phyloP scores from a whole-genome alignment of 2,329 filamentous ascomycete genomes.

The Ophiocordyceps camponoti-rufipedis region DNA sequence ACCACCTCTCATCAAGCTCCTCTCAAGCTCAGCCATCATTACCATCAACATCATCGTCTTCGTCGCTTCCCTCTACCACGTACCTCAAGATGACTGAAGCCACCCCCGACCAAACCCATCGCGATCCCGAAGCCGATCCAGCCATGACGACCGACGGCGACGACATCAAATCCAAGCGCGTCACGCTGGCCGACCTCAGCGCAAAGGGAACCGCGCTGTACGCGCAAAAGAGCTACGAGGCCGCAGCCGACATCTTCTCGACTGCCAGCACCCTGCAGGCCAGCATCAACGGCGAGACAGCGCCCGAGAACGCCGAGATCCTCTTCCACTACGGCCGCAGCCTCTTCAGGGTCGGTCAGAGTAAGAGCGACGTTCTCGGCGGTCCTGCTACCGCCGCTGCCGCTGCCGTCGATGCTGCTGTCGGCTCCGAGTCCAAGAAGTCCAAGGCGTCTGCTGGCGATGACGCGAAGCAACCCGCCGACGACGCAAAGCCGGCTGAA shows the following conservation, averaged over 20 bases:
- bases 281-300: slow-evolving; percentile 81
- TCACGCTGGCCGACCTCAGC: slow-evolving; percentile 58
- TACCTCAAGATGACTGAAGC: too few relatives aligned
- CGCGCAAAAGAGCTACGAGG: slow-evolving; percentile 72
- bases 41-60: slow-evolving; percentile 1
- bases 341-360: slow-evolving; percentile 83
- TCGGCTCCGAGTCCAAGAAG: slow-evolving; percentile 6
- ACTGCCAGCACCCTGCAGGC: slow-evolving; percentile 80
- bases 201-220: slow-evolving; percentile 73
- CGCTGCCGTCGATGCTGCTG: slow-evolving; percentile 19
- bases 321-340: slow-evolving; percentile 89
- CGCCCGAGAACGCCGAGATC: slow-evolving; percentile 77
- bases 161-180: slow-evolving; percentile 32
- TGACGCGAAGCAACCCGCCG: slow-evolving; percentile 5
- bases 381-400: slow-evolving; percentile 49
- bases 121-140: too few relatives aligned
- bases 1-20: not conserved
- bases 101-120: too few relatives aligned
- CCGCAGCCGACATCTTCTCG: slow-evolving; percentile 75
- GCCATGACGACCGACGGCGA: slow-evolving; percentile 12
- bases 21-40: not conserved
- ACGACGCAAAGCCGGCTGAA: too few relatives aligned
- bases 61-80: slow-evolving; percentile 1
- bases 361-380: slow-evolving; percentile 86
- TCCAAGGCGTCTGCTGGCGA: slow-evolving; percentile 20